These are phyloP conservation scores for Neocucurbitaria cava DNA, from an alignment of 2,329 filamentous ascomycete genomes.

Conservation along the genomic window DNA sequence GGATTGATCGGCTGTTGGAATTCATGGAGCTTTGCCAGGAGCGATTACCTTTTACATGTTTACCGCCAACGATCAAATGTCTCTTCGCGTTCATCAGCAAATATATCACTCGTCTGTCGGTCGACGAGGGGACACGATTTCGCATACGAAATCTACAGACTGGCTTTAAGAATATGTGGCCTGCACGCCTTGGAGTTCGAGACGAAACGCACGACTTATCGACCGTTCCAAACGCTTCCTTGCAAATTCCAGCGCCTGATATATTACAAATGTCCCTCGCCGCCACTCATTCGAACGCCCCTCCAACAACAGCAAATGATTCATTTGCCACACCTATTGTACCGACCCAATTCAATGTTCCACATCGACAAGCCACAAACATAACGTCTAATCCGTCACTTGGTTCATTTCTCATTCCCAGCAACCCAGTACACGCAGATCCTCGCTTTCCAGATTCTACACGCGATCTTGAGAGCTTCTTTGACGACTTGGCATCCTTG, in stretches of 20 bases:
- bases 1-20: slow-evolving; percentile 25
- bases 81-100: slow-evolving; percentile 31
- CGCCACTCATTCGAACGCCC: slow-evolving; percentile 1
- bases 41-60: slow-evolving; percentile 27
- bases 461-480: slow-evolving; percentile 59
- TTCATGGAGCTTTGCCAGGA: slow-evolving; percentile 33
- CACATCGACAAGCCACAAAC: slow-evolving; percentile 14
- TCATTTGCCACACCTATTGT: slow-evolving; percentile 2
- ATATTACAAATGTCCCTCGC: slow-evolving; percentile 22
- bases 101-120: slow-evolving; percentile 14
- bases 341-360: slow-evolving; percentile 15
- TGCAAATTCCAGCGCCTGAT: slow-evolving; percentile 29
- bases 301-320: not conserved
- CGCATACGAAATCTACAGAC: slow-evolving; percentile 27
- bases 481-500: slow-evolving; percentile 65
- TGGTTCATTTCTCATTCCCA: not conserved
- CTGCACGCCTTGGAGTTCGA: not conserved
- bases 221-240: slow-evolving; percentile 6
- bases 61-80: slow-evolving; percentile 39
- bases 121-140: slow-evolving; percentile 19
- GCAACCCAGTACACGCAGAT: slow-evolving; percentile 21
- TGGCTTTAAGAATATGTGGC: slow-evolving; percentile 22
- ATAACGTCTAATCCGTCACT: not conserved
- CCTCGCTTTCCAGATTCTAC: slow-evolving; percentile 46
- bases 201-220: not conserved